Percentiles rank a stretch among this genome's conserved stretches.
Conservation (phyloP, 2,329 filamentous ascomycete genomes). For the Fusarium dlaminii region DNA sequence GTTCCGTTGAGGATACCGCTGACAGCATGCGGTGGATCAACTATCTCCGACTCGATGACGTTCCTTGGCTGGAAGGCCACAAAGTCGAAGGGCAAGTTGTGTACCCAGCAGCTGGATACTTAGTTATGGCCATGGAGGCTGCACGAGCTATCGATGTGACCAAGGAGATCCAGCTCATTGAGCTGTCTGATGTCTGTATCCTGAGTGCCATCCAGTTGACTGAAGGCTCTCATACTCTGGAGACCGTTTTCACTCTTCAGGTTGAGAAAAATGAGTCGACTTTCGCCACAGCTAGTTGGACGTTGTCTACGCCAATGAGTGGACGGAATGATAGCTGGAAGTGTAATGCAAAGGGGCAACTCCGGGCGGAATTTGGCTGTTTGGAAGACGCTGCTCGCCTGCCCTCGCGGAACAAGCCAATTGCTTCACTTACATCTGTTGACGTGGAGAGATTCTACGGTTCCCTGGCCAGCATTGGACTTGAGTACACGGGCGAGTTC, state of each 20-base stretch:
- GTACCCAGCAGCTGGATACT: conserved; percentile 52
- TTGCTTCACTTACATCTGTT: not conserved
- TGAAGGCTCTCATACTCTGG: not conserved
- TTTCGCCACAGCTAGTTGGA: not conserved
- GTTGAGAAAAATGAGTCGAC: not conserved
- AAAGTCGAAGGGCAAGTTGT: conserved; percentile 46
- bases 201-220: conserved; percentile 1
- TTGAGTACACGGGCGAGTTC: not conserved
- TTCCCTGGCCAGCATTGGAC: not conserved
- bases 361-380: not conserved
- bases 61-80: conserved; percentile 54
- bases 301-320: not conserved
- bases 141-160: not conserved
- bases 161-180: not conserved
- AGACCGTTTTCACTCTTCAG: conserved; percentile 14
- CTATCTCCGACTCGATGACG: conserved; percentile 35
- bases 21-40: conserved; percentile 41
- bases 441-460: not conserved
- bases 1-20: not conserved
- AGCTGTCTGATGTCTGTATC: not conserved
- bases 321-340: not conserved
- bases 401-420: not conserved
- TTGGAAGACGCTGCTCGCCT: not conserved
- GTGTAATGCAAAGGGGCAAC: not conserved
- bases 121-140: conserved; percentile 50